phyloP scores from a whole-genome alignment of 129 eudicot genomes.

The Heracleum sosnowskyi region DNA sequence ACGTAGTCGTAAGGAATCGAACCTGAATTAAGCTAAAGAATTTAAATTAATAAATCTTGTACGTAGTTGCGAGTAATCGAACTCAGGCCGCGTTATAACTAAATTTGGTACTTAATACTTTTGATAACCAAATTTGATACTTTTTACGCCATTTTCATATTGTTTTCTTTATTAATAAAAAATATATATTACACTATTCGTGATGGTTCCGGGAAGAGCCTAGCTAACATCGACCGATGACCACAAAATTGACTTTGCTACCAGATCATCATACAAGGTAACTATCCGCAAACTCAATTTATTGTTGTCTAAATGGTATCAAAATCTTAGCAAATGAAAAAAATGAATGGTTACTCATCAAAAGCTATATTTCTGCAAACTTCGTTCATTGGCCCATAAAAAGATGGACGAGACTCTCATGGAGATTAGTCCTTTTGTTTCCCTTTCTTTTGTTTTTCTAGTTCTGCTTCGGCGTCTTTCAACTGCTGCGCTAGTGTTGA shows the following conservation, averaged over 20 bases:
- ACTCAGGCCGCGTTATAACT: too few species aligned
- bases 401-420: not conserved
- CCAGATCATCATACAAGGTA: not conserved
- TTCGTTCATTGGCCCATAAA: not conserved
- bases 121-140: too few species aligned
- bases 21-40: too few species aligned
- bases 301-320: not conserved
- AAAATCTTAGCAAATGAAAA: not conserved
- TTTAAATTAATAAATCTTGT: too few species aligned
- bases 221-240: not conserved
- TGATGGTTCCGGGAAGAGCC: too few species aligned
- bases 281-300: not conserved
- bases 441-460: slow-evolving; percentile 64
- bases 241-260: not conserved
- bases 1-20: too few species aligned
- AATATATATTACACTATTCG: too few species aligned
- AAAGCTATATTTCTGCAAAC: not conserved
- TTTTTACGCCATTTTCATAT: too few species aligned
- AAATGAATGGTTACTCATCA: not conserved
- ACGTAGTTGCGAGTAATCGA: too few species aligned
- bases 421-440: slow-evolving; percentile 25
- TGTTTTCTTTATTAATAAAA: too few species aligned
- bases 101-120: too few species aligned
- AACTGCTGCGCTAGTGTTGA: slow-evolving; percentile 49
- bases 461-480: slow-evolving; percentile 66